Evolutionary conservation across 2,329 filamentous ascomycete genomes (phyloP), one percentile per base, ranked within the genome.

Genomic region (Fusarium albidum): DNA sequence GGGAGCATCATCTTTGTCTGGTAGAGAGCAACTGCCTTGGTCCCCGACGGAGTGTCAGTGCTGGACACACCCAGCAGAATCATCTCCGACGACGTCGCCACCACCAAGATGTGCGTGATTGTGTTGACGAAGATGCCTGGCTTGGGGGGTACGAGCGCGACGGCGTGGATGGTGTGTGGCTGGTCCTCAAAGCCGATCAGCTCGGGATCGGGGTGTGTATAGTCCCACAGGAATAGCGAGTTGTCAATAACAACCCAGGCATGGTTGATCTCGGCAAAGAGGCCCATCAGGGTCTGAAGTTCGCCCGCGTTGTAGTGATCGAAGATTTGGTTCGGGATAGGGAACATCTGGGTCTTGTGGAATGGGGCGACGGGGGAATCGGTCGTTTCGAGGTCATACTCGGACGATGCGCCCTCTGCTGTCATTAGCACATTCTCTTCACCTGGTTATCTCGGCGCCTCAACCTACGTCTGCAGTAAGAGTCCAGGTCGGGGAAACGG

Each of bases 171-270:
- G 61, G 87, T 91, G 71, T 96, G 87, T 7, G 87, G 81, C 72
- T 94, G 90, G 64, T 96, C 92, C 71, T 98, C 94, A 68, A 91
- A 97, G 14, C 94, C 94, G 61, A 96, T 89, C 34, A 97, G 81
- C 70, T 96, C 91, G 6, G 94, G 92, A 64, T 94, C 91, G n/a
- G 91, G 87, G 70, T 92, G 85, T 7, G 92, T 96, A 73, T 97
- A 99, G 75, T 99, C 94, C 96, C 96, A 99, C 13, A 99, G 81
- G 71, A 97, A 99, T 37, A 99, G 81, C 57, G 91, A 91, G 76
- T 96, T 97, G 77, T 99, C 95, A 70, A 99, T 95, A 18, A 91
- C 86, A 49, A 96, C 90, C 90, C 93, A 99, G 26, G 94, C 95
- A 74, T 98, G 92, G 68, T 94, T 93, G 68, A 99, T 83, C 74